Conservation (phyloP, 805 yeast species). For the Myxozyma nipponensis region DNA sequence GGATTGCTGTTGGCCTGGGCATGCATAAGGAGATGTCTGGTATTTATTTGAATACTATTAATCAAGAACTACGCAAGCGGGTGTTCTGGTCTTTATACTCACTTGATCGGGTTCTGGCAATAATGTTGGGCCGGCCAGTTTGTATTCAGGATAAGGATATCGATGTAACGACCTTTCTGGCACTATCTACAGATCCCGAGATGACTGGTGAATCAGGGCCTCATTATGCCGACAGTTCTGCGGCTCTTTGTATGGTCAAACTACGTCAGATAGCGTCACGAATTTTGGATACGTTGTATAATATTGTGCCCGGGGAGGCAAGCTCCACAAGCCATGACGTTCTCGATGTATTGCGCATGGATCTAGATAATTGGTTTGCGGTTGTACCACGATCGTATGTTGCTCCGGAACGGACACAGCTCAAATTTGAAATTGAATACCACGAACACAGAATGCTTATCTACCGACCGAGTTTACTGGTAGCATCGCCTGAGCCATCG, state of each 20-base stretch:
- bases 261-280: conserved; percentile 14
- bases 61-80: conserved; percentile 30
- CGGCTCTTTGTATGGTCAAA: conserved; percentile 21
- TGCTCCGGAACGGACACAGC: conserved; percentile 17
- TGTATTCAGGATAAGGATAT: conserved; percentile 51
- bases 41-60: conserved; percentile 14
- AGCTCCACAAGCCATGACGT: conserved; percentile 2
- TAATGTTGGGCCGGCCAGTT: conserved; percentile 49
- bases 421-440: conserved; percentile 20
- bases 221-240: conserved; percentile 7
- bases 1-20: conserved; percentile 32
- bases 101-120: conserved; percentile 43
- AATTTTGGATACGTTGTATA: conserved; percentile 3
- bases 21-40: conserved; percentile 30
- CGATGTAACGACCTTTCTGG: conserved; percentile 31
- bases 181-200: conserved; percentile 8
- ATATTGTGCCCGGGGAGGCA: not conserved
- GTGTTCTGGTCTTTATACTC: conserved; percentile 33
- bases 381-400: conserved; percentile 11
- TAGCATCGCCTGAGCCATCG: conserved; percentile 9
- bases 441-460: conserved; percentile 23
- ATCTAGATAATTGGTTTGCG: conserved; percentile 12
- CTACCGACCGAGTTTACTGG: conserved; percentile 20
- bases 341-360: conserved; percentile 12
- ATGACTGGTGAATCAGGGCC: conserved; percentile 2